phyloP scores from a whole-genome alignment of 2,329 filamentous ascomycete genomes.

The Fusarium verticillioides region DNA sequence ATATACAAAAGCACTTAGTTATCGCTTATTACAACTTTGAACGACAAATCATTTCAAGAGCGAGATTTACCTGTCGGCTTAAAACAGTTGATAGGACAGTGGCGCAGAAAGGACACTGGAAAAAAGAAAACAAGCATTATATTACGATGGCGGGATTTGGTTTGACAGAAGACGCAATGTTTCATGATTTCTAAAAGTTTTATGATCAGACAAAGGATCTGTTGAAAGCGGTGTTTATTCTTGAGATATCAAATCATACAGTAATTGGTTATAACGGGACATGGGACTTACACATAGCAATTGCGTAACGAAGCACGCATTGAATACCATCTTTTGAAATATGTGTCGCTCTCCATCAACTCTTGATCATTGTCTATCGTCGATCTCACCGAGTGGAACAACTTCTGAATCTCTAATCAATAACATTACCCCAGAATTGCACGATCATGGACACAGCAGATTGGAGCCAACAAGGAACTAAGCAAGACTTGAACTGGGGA shows the following conservation, averaged over 20 bases:
- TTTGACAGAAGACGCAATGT: neutral
- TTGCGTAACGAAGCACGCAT: neutral
- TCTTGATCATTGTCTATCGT: neutral
- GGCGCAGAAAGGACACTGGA: conserved; percentile 18
- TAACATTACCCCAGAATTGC: conserved; percentile 19
- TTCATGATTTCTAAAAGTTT: conserved; percentile 14
- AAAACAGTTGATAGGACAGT: neutral
- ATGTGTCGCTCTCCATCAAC: neutral
- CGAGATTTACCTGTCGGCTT: neutral
- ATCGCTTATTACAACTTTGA: conserved; percentile 14
- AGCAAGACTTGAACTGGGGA: conserved; percentile 1
- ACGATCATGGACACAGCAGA: neutral
- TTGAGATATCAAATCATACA: neutral
- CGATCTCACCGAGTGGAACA: neutral
- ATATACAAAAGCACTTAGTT: conserved; percentile 28
- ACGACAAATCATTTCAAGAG: conserved; percentile 13
- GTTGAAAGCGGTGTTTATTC: conserved; percentile 6
- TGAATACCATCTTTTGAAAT: conserved; percentile 19
- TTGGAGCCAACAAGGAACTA: neutral
- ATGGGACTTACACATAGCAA: neutral
- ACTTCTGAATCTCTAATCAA: neutral
- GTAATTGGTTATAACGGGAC: neutral
- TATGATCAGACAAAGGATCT: conserved; percentile 20
- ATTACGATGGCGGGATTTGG: neutral
- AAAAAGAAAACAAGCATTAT: conserved; percentile 12